Base-by-base conservation (phyloP, 2,329 filamentous ascomycete species). In the Meredithiella fracta region DNA sequence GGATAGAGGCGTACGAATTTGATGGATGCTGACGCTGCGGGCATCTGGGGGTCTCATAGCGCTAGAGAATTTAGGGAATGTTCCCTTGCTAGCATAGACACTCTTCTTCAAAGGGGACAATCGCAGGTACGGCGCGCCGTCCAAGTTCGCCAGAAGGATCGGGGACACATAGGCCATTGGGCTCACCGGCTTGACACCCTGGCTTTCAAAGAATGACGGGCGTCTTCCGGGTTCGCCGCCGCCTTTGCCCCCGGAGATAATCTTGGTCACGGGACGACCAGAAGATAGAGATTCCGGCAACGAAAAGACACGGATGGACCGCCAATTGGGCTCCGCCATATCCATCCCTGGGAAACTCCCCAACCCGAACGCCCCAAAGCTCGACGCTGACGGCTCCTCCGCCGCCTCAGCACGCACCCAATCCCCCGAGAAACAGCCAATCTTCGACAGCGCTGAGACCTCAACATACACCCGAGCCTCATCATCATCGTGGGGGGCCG, bases 371-470 rank as follows among this genome's bases (percentile, higher is more conserved):
- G 76, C 71, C 53, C 77, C 85, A 61, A 79, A 79, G 17, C 75
- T 85, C 66, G 80, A 84, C 15, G 73, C 70, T 22, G 78, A 83
- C 58, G 86, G 85, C 64, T 89, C 86, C 61, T 85, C 77, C 0
- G 86, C 78, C 4, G 80, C 76, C 68, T 95, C 88, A 9, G 96
- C 74, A 22, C 85, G 82, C 9, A 95, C 88, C 92, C 92, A 98
- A 65, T 98, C 92, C 29, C 92, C 92, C 0, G 91, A 97, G 65
- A 98, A 98, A 67, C 91, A 97, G 15, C 91, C 90, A 55, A 98
- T 84, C 62, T 90, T 89, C 14, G 87, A 84, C 20, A 98, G 70
- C 1, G 87, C 86, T 57, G 80, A 83, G 6, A 94, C 84, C 63
- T 96, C 89, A 3, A 98, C 90, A 64, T 91, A 98, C 1, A 97